Conservation (phyloP, 179 eudicot genomes). For the Patellifolia procumbens region DNA sequence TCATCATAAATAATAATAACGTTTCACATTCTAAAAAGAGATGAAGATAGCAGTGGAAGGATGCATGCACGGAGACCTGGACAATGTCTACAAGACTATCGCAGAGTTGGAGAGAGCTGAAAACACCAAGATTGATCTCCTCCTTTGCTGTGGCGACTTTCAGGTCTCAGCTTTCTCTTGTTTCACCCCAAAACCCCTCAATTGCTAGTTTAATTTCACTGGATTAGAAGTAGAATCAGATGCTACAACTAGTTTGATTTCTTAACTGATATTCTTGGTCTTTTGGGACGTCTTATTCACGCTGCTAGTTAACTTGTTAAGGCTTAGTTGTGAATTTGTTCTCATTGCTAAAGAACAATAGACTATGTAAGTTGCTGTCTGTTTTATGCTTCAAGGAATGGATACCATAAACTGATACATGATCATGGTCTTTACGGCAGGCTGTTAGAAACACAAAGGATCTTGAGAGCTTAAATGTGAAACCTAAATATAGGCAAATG, state of each 20-base stretch:
- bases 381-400: neutral
- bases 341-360: neutral
- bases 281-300: neutral
- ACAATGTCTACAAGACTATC: constrained; percentile 81
- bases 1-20: too few species aligned
- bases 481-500: constrained; percentile 71
- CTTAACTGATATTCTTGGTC: neutral
- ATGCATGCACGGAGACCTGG: constrained; percentile 98
- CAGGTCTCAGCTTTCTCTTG: constrained; percentile 47
- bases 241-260: neutral
- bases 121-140: constrained; percentile 80
- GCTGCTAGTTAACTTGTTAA: neutral
- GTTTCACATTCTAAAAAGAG: too few species aligned
- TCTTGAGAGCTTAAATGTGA: constrained; percentile 77
- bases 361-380: neutral
- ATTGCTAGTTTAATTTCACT: neutral
- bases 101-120: constrained; percentile 67
- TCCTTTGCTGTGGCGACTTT: constrained; percentile 92
- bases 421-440: constrained; percentile 39
- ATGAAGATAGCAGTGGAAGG: constrained; percentile 97
- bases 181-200: too few species aligned
- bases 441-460: constrained; percentile 94
- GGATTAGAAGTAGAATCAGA: neutral
- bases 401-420: neutral
- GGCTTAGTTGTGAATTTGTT: neutral